Base-by-base conservation (phyloP, 2,329 filamentous ascomycete species). In the Arthrocladium fulminans region DNA sequence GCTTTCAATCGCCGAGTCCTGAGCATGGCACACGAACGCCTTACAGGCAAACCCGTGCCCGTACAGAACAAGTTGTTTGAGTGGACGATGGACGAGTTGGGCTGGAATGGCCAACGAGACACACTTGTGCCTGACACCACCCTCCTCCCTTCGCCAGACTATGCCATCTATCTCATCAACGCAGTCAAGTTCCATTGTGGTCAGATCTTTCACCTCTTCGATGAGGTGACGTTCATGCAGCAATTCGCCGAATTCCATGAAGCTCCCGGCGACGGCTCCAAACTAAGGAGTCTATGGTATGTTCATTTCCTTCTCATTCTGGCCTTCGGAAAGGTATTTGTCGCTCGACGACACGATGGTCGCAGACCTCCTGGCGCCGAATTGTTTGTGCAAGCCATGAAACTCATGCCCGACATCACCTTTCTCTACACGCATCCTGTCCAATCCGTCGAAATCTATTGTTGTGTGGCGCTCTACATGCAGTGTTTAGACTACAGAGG, bases 111-210 rank as follows among this genome's bases (percentile, higher is more conserved):
- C 32, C 6, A n/a, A 15, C 32, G 20, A 9, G 62, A 56, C 15
- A 30, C 59, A 7, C 56, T 59, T 6, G 57, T 57, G 12, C 60
- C 62, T 9, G 65, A 65, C 44, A 57, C 59, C 6, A 59, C 64
- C 12, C 60, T 65, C n/a, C 60, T 78, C 13, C 75, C 75, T 0
- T 73, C 70, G 1, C 63, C 72, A 0, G 74, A 79, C 54, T 69
- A 73, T 54, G 72, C 73, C 3, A 61, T 74, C 3, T 77, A 73
- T 47, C 59, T 79, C 2, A 72, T 77, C 61, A 77, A 76, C 51
- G 70, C 73, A 0, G 74, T 77, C 49, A 77, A 77, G 47, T 79
- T 77, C 37, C 73, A 77, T 50, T 75, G 73, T 47, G 69, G 71
- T 2, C 74, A 76, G 24, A 57, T 77, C 2, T 75, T 76, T 20